Conservation (phyloP, 192 early-diverging fungal species). For the Backusella tuberculispora region DNA sequence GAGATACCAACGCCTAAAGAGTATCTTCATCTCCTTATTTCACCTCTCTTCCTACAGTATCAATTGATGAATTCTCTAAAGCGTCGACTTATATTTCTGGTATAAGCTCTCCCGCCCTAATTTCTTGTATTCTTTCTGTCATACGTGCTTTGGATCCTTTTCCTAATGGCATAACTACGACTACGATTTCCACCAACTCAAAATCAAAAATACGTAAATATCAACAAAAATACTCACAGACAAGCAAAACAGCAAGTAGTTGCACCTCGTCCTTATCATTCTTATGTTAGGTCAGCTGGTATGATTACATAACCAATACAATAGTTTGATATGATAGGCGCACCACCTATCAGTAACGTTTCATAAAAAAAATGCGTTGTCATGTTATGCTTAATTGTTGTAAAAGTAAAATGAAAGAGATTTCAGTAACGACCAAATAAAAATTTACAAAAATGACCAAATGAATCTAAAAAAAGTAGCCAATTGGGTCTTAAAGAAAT, state of each 20-base stretch:
- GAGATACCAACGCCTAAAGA: constrained; percentile 5
- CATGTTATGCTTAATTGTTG: constrained; percentile 1
- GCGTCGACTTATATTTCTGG: constrained; percentile 7
- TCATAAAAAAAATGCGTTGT: neutral
- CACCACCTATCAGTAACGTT: constrained; percentile 3
- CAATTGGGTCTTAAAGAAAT: neutral
- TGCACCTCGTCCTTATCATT: neutral
- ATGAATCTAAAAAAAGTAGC: neutral
- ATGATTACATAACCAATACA: constrained; percentile 6
- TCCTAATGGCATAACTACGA: neutral
- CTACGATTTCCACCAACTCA: constrained; percentile 1
- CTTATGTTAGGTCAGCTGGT: neutral
- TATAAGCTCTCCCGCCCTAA: neutral
- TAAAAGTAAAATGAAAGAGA: neutral
- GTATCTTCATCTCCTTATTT: neutral
- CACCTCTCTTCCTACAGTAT: constrained; percentile 10
- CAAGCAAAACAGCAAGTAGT: constrained; percentile 9
- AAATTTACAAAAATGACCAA: constrained; percentile 3
- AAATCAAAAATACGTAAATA: constrained; percentile 8
- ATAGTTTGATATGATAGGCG: constrained; percentile 4
- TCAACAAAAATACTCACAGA: constrained; percentile 5
- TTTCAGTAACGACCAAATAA: constrained; percentile 7
- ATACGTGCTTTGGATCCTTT: neutral
- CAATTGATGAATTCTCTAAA: constrained; percentile 6
- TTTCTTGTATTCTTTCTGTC: constrained; percentile 2